These are phyloP conservation scores for Sonneratia alba DNA, from an alignment of 345 rosid species.

Conservation along the genomic window DNA sequence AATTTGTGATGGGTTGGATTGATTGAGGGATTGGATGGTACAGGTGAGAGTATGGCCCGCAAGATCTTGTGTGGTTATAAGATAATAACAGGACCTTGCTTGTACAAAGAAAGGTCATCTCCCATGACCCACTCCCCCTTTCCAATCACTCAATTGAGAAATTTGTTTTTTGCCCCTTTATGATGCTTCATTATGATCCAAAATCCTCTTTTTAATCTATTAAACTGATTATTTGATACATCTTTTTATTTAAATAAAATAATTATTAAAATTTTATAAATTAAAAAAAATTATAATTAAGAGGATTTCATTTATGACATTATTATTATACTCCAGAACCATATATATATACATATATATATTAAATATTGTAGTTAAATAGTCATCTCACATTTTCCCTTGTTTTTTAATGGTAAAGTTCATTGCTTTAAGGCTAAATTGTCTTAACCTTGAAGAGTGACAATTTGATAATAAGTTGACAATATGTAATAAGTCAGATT, in stretches of 20 bases:
- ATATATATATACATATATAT: no score
- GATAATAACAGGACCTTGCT: background rate
- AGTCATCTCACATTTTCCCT: background rate
- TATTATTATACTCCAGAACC: no score
- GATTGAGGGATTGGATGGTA: background rate
- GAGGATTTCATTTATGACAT: no score
- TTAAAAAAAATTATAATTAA: no score
- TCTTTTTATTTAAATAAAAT: no score
- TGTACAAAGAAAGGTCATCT: background rate
- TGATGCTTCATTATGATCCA: background rate
- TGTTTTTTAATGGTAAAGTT: background rate
- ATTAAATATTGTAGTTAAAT: no score
- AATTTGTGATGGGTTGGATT: background rate
- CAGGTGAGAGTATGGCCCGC: background rate
- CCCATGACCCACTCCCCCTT: background rate
- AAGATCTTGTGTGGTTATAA: background rate
- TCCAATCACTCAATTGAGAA: background rate
- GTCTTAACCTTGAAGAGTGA: no score
- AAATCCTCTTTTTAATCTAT: no score
- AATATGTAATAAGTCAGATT: no score
- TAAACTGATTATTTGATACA: no score
- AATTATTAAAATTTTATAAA: no score
- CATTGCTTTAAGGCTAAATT: background rate
- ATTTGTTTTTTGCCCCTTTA: background rate
- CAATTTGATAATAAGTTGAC: no score